Base-by-base conservation (phyloP, 2,329 filamentous ascomycete genomes). In the Xylaria multiplex region DNA sequence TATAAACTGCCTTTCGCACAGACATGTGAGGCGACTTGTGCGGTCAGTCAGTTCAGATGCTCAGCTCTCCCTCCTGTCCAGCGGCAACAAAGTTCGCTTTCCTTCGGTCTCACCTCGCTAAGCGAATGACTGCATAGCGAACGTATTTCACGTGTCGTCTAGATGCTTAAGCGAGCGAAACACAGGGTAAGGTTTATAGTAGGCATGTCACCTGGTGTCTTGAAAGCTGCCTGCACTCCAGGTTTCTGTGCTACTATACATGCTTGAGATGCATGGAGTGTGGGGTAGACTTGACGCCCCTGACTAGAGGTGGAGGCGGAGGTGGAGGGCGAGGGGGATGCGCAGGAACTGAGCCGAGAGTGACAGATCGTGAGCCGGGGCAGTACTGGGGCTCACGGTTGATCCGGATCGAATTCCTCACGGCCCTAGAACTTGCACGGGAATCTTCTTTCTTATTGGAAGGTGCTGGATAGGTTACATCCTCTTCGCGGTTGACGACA, bases 161-260 rank as follows among this genome's bases (percentile, higher is more conserved):
- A 71, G 69, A 68, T 69, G 70, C 73, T 72, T 75, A 76, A 74
- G 74, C 74, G 74, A 76, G 68, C 69, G 71, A 72, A 71, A 71
- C 54, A 67, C 67, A 70, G 61, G 60, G 65, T 66, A 63, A 62
- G 64, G 71, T 71, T 71, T 73, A 74, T 72, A 72, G 69, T 74
- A 64, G 58, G 64, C 71, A 65, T 72, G 72, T 74, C 73, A 74
- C 69, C 66, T 74, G 73, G 69, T 69, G 63, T 65, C 58, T 40
- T 43, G 59, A 68, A 65, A 63, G 63, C 64, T 57, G 58, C 69
- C 69, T 75, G 74, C 73, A 75, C 74, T 74, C 74, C 74, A 71
- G 72, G 72, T 72, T 72, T 53, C 69, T 75, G 71, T 74, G 70
- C 69, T 43, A 71, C 66, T 65, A 53, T 52, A 46, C 46, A 66